These are phyloP conservation scores for Dactylellina cionopaga DNA, from an alignment of 2,329 filamentous ascomycete species.

Conservation along the genomic window DNA sequence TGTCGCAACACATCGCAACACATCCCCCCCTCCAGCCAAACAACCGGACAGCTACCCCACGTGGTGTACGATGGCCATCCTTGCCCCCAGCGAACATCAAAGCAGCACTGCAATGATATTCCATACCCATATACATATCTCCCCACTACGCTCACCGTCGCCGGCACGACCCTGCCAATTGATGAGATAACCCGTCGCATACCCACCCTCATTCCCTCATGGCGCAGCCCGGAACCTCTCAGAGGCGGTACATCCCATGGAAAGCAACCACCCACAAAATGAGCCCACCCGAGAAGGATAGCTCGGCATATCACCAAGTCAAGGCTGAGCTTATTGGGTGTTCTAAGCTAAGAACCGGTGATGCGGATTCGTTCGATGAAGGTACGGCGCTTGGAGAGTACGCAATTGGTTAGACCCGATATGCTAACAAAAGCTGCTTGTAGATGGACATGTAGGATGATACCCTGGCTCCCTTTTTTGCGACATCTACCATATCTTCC, in stretches of 20 bases:
- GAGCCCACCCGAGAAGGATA: constrained; percentile 14
- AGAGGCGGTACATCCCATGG: constrained; percentile 32
- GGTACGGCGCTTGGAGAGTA: not conserved
- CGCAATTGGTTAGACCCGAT: constrained; percentile 7
- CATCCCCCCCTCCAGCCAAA: not conserved
- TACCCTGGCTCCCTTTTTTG: not conserved
- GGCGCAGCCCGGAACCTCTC: constrained; percentile 8
- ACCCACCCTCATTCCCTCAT: constrained; percentile 4
- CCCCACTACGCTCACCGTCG: constrained; percentile 10
- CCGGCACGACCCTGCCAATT: not conserved
- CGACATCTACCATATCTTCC: not conserved
- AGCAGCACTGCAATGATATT: not conserved
- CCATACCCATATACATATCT: too few species aligned
- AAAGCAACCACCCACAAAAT: constrained; percentile 17
- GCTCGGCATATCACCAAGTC: constrained; percentile 31
- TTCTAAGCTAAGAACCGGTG: not conserved
- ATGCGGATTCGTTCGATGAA: not conserved
- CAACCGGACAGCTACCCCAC: constrained; percentile 26
- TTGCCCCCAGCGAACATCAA: not conserved
- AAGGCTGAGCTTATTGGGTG: constrained; percentile 23
- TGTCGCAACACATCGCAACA: constrained; percentile 20
- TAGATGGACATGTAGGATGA: constrained; percentile 26
- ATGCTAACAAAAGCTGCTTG: not conserved
- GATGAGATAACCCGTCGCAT: not conserved
- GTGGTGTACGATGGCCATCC: not conserved